phyloP scores from a whole-genome alignment of 441 rosid genomes.

The Biscutella laevigata region DNA sequence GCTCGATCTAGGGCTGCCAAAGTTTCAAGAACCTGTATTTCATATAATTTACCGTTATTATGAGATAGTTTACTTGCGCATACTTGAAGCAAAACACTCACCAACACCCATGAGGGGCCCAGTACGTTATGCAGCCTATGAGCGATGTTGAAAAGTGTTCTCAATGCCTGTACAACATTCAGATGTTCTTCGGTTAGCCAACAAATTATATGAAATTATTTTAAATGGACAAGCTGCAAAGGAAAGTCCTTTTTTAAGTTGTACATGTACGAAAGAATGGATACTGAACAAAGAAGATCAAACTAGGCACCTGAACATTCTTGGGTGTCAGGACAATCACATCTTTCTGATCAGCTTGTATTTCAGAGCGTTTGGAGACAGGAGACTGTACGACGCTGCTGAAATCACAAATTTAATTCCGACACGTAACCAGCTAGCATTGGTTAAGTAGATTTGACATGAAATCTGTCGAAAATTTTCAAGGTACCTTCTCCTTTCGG shows the following conservation, averaged over 20 bases:
- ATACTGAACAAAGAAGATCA: conserved; percentile 7
- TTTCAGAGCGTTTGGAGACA: conserved; percentile 72
- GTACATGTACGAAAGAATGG: conserved; percentile 1
- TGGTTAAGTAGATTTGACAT: conserved; percentile 17
- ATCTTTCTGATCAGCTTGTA: conserved; percentile 66
- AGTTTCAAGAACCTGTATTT: conserved; percentile 87
- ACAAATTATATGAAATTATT: neutral
- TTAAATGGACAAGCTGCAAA: neutral
- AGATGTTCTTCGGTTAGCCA: conserved; percentile 19
- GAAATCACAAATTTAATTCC: conserved; percentile 40
- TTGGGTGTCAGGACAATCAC: conserved; percentile 76
- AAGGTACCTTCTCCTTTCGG: conserved; percentile 69
- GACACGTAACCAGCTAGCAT: conserved; percentile 11
- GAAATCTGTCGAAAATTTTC: neutral
- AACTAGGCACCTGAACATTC: conserved; percentile 80
- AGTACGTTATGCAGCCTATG: conserved; percentile 90
- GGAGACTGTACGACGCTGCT: conserved; percentile 69
- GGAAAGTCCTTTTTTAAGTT: neutral
- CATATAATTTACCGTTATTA: conserved; percentile 19
- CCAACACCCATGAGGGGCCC: conserved; percentile 99
- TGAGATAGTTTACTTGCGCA: conserved; percentile 20
- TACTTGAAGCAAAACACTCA: conserved; percentile 38
- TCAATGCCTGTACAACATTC: conserved; percentile 54
- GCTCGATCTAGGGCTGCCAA: conserved; percentile 87
- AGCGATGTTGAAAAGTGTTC: conserved; percentile 96